Conservation (phyloP, 768 basidiomycete species). For the Rhizopogon salebrosus region DNA sequence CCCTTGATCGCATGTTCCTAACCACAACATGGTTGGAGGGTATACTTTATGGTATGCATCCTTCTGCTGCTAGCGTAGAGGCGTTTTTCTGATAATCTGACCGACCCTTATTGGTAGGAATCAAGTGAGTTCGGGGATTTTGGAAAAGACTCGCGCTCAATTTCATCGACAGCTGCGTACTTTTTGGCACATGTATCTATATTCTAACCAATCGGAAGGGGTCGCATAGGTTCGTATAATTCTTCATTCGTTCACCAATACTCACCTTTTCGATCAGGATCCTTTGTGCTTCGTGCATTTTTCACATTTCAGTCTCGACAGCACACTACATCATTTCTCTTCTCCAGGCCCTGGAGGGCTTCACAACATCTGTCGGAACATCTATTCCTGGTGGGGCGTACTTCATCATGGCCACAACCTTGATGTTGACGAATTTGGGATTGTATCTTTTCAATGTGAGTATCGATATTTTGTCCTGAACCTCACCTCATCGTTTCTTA, state of each 20-base stretch:
- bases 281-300: not conserved
- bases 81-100: not conserved
- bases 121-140: not conserved
- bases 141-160: not conserved
- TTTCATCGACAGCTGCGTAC: slow-evolving; percentile 2
- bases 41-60: not conserved
- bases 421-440: not conserved
- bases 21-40: not conserved
- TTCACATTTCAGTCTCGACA: slow-evolving; percentile 2
- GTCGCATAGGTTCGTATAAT: not conserved
- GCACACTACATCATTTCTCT: slow-evolving; percentile 3
- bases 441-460: slow-evolving; percentile 2
- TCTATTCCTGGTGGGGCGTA: not conserved
- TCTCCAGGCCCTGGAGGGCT: not conserved
- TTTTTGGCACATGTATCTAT: slow-evolving; percentile 3
- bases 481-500: not conserved
- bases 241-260: not conserved
- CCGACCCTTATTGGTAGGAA: not conserved
- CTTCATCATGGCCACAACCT: not conserved
- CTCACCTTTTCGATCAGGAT: not conserved
- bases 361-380: not conserved
- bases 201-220: not conserved
- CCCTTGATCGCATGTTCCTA: not conserved
- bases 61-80: no score
- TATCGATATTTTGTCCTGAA: not conserved